A percentile compares a stretch with the other conserved stretches of the same genome.
Evolutionary conservation across 345 rosid species (phyloP).

Genomic region (Brassica cretica): DNA sequence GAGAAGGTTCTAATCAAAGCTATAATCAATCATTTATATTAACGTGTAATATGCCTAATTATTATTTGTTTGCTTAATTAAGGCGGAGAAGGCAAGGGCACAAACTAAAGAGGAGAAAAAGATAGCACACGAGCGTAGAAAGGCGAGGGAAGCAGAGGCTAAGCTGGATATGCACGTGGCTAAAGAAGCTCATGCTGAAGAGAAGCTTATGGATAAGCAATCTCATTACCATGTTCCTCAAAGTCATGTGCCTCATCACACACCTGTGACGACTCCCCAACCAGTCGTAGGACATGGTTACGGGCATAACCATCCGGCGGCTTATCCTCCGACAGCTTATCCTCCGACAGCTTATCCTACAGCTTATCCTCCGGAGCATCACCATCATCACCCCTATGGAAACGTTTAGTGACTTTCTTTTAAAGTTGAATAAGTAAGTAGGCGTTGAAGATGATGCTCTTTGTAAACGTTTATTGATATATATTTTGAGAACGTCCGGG

Average conservation of each 20-base stretch:
- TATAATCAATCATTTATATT: background rate
- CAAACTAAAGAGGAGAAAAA: conserved; percentile 55
- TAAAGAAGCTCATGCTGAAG: conserved; percentile 54
- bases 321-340: background rate
- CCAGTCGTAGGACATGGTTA: conserved; percentile 32
- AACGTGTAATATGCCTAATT: background rate
- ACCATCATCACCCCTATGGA: background rate
- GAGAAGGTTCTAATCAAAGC: conserved; percentile 44
- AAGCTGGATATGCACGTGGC: conserved; percentile 71
- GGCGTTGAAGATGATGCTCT: background rate
- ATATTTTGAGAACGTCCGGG: too few relatives aligned
- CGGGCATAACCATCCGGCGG: background rate
- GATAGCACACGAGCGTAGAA: conserved; percentile 53
- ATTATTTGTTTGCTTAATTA: background rate
- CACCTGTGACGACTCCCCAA: background rate
- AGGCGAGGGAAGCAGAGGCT: conserved; percentile 63
- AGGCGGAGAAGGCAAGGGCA: conserved; percentile 50
- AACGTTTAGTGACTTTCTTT: background rate
- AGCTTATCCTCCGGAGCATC: background rate
- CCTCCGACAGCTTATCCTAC: too few relatives aligned
- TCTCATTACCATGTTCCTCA: conserved; percentile 25
- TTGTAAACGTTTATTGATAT: background rate
- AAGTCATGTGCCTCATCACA: conserved; percentile 20
- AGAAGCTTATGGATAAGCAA: conserved; percentile 37
- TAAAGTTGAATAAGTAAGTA: background rate